These are phyloP conservation scores for Globisporangium nunn DNA, from an alignment of 352 stramenopile species.

Conservation along the genomic window DNA sequence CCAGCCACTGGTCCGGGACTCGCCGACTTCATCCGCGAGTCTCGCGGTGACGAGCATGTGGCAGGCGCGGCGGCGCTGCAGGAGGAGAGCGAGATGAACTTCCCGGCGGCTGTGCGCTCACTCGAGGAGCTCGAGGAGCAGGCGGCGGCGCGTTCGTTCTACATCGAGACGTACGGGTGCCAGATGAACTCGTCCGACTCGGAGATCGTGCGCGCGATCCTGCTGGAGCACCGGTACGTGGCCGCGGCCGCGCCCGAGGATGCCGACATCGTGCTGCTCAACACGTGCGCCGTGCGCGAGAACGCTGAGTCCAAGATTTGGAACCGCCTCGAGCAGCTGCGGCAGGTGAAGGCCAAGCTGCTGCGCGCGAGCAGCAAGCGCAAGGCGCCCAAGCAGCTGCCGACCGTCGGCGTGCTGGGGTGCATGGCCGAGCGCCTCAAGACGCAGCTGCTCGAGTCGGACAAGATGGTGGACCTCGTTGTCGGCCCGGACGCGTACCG, in stretches of 20 bases:
- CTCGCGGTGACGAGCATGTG: conserved; percentile 24
- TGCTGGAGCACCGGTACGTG: conserved; percentile 73
- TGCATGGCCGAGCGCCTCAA: conserved; percentile 99
- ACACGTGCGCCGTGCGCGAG: conserved; percentile 99
- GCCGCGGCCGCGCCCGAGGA: conserved; percentile 52
- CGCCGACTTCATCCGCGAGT: conserved; percentile 68
- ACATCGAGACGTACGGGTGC: conserved; percentile 96
- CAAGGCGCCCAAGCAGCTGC: conserved; percentile 29
- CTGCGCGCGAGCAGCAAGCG: conserved; percentile 48
- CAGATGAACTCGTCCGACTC: conserved; percentile 99
- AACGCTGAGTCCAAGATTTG: conserved; percentile 96
- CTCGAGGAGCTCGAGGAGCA: conserved; percentile 49
- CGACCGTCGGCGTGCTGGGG: conserved; percentile 94
- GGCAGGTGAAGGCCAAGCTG: conserved; percentile 71
- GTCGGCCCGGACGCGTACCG: conserved; percentile 98
- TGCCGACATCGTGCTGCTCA: conserved; percentile 95
- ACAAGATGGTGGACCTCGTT: conserved; percentile 96
- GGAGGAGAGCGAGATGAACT: conserved; percentile 73
- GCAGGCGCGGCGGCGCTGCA: conserved; percentile 15
- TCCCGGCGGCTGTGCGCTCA: conserved; percentile 41
- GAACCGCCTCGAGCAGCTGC: conserved; percentile 75
- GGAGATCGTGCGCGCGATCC: conserved; percentile 95
- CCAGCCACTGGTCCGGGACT: conserved; percentile 39
- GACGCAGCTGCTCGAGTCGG: conserved; percentile 90
- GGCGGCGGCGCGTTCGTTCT: conserved; percentile 42